Conservation (phyloP, 2,329 filamentous ascomycete genomes). For the Sclerotiophoma versabilis region DNA sequence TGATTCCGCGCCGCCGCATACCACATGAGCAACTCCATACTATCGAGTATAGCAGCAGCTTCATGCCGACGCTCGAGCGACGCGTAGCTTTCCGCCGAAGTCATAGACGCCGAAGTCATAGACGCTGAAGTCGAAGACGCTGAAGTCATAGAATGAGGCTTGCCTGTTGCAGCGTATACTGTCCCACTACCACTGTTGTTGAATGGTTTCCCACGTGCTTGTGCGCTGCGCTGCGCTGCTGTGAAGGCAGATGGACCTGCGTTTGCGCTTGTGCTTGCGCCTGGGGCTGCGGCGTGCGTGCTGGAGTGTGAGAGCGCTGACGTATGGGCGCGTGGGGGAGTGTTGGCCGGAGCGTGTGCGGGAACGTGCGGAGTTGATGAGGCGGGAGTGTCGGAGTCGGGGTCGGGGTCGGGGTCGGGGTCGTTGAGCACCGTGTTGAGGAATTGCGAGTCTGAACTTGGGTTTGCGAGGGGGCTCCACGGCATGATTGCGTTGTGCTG, state of each 20-base stretch:
- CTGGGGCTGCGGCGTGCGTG: background rate
- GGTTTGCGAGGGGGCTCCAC: background rate
- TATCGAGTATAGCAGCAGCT: slow-evolving; percentile 45
- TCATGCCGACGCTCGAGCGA: slow-evolving; percentile 35
- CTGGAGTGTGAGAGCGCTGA: background rate
- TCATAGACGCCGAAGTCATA: no score
- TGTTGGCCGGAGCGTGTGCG: no score
- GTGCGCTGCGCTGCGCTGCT: slow-evolving; percentile 34
- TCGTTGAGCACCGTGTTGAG: slow-evolving; percentile 20
- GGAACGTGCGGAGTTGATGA: no score
- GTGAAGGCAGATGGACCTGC: no score
- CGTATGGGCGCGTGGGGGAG: background rate
- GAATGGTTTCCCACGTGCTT: slow-evolving; percentile 35
- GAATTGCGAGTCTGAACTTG: slow-evolving; percentile 6
- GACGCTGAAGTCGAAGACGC: no score
- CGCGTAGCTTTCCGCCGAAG: slow-evolving; percentile 37
- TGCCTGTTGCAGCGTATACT: no score
- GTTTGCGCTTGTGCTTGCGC: background rate
- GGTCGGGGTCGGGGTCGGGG: background rate
- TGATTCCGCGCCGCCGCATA: slow-evolving; percentile 41
- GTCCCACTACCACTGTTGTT: background rate
- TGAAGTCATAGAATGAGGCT: no score
- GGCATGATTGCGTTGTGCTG: background rate
- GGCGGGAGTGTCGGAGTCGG: background rate
- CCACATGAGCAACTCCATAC: slow-evolving; percentile 49